Conservation (phyloP, 2,329 filamentous ascomycete genomes). For the Beauveria asiatica region DNA sequence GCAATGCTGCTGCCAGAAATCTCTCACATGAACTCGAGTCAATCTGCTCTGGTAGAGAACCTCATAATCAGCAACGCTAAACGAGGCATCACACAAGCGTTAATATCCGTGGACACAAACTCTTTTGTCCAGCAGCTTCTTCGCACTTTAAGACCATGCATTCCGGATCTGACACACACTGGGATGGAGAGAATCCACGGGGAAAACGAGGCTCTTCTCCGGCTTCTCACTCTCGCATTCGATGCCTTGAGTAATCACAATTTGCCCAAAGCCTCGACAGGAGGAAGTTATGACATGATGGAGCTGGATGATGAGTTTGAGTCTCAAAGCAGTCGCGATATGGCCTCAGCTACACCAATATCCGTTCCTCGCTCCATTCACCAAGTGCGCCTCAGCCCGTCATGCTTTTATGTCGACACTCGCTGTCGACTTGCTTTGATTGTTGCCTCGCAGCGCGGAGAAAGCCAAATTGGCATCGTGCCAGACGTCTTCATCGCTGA, state of each 20-base stretch:
- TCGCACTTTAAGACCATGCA: slow-evolving; percentile 33
- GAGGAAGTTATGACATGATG: slow-evolving; percentile 46
- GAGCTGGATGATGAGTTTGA: slow-evolving; percentile 60
- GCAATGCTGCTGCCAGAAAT: slow-evolving; percentile 40
- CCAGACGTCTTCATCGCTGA: slow-evolving; percentile 42
- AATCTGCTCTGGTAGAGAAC: slow-evolving; percentile 40
- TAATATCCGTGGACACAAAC: slow-evolving; percentile 36
- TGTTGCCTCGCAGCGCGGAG: slow-evolving; percentile 32
- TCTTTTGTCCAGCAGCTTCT: slow-evolving; percentile 39
- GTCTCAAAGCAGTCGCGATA: slow-evolving; percentile 46
- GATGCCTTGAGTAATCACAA: slow-evolving; percentile 23
- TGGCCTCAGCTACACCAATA: slow-evolving; percentile 25
- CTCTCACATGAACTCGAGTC: slow-evolving; percentile 36
- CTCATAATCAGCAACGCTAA: slow-evolving; percentile 33
- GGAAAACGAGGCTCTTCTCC: slow-evolving; percentile 33
- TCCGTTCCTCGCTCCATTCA: slow-evolving; percentile 39
- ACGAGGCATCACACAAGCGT: slow-evolving; percentile 30
- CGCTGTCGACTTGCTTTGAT: slow-evolving; percentile 38
- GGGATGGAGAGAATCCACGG: slow-evolving; percentile 30
- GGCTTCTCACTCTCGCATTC: slow-evolving; percentile 34
- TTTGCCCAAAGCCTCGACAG: slow-evolving; percentile 23
- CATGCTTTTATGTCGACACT: slow-evolving; percentile 41
- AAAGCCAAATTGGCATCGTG: slow-evolving; percentile 38
- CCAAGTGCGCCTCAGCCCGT: slow-evolving; percentile 31
- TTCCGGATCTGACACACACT: slow-evolving; percentile 34